Conservation (phyloP, 306 rosid species). For the Ochetophila trinervis region DNA sequence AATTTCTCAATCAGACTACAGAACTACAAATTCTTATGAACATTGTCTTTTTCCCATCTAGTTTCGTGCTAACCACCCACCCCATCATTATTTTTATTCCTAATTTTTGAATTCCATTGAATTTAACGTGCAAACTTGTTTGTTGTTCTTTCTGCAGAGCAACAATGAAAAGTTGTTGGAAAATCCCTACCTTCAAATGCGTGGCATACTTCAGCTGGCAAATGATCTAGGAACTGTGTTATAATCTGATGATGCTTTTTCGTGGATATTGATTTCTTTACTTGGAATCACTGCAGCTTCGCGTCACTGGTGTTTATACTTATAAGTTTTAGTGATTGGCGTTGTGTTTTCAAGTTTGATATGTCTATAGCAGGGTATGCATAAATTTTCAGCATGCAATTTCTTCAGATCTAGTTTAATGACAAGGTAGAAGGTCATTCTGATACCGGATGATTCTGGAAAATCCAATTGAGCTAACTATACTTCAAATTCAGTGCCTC, state of each 20-base stretch:
- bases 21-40: background rate
- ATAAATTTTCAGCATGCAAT: constrained; percentile 25
- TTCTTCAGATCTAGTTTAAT: constrained; percentile 29
- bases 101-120: background rate
- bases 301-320: constrained; percentile 24
- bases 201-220: constrained; percentile 96
- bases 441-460: constrained; percentile 26
- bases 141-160: constrained; percentile 51
- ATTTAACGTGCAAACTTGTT: constrained; percentile 18
- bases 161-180: constrained; percentile 96
- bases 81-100: background rate
- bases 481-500: constrained; percentile 14
- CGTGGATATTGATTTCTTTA: constrained; percentile 36
- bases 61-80: background rate
- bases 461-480: constrained; percentile 13
- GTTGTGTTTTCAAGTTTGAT: constrained; percentile 28
- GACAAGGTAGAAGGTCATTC: constrained; percentile 23
- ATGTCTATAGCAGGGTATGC: constrained; percentile 26
- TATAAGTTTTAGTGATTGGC: constrained; percentile 13
- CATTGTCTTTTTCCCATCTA: background rate
- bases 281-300: constrained; percentile 32
- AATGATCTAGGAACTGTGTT: constrained; percentile 80
- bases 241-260: constrained; percentile 41
- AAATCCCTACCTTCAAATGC: constrained; percentile 99
- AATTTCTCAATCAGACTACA: too few species aligned